Evolutionary conservation across 2,329 filamentous ascomycete genomes (phyloP), one percentile per base, ranked within the genome.

Genomic region (Botryotinia narcissicola): DNA sequence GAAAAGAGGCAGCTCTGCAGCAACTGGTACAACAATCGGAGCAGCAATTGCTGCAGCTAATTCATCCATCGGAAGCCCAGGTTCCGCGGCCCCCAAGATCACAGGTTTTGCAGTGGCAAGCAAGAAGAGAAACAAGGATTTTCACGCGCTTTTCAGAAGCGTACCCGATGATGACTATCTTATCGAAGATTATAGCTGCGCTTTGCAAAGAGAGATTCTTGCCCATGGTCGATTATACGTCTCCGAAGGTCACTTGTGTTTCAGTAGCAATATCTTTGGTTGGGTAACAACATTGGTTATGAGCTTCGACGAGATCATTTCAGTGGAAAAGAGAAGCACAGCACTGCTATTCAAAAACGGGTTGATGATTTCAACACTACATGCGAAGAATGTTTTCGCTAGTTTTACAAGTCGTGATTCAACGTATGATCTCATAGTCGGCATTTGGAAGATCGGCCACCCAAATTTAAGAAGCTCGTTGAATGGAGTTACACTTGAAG

Each of bases 221-320:
- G 90, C 97, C 10, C 96, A 98, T 78, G 96, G 96, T 9, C 89
- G 96, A 59, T 87, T 99, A 22, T 99, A 99, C 80, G 93, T 99
- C 60, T 98, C 96, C 0, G 96, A 99, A 83, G 95, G 95, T 18
- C 95, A 99, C 81, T 90, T 99, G 64, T 99, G 96, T 85, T 99
- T 99, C 83, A 98, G 95, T 80, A 98, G 96, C 85, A 99, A 99
- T 81, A 99, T 99, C 77, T 89, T 99, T 64, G 96, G 96, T 71
- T 99, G 96, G 96, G 93, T 97, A 35, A 99, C 96, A 0, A 99
- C 96, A 1, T 86, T 99, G 60, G 95, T 99, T 70, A 97, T 99
- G 85, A 97, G 94, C 82, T 99, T 99, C 81, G 96, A 99, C 80
- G 96, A 99, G 82, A 93, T 99, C 73, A 93, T 98, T 32, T 94